Percentiles rank a stretch among this genome's conserved stretches.
These are phyloP conservation scores for Haplosporangium sp. DNA, from an alignment of 371 early-diverging fungal species.

Conservation along the genomic window DNA sequence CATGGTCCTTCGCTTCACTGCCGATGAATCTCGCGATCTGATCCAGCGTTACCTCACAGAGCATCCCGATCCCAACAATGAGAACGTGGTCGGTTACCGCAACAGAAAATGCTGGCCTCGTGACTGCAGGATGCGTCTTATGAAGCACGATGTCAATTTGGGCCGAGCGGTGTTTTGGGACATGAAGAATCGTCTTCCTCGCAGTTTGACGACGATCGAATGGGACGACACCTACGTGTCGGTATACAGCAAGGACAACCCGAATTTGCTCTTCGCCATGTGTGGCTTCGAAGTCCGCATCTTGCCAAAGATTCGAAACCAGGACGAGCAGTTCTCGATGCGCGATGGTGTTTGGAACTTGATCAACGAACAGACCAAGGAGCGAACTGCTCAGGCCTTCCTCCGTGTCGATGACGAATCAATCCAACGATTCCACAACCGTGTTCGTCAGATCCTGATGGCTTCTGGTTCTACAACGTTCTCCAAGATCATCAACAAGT, in stretches of 20 bases:
- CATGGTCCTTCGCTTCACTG: constrained; percentile 94
- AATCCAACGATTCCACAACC: constrained; percentile 93
- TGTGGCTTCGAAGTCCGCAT: constrained; percentile 92
- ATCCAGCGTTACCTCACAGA: constrained; percentile 97
- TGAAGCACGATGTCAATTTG: constrained; percentile 98
- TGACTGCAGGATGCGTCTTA: constrained; percentile 98
- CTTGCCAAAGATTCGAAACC: constrained; percentile 88
- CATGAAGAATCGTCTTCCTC: constrained; percentile 96
- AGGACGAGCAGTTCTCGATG: constrained; percentile 89
- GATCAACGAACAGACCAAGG: constrained; percentile 96
- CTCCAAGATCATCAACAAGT: constrained; percentile 98
- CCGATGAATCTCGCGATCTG: constrained; percentile 94
- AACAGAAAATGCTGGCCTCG: constrained; percentile 97
- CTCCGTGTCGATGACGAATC: constrained; percentile 95
- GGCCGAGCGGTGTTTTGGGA: constrained; percentile 98
- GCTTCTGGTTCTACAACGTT: constrained; percentile 97
- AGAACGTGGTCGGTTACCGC: constrained; percentile 98
- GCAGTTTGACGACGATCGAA: constrained; percentile 96
- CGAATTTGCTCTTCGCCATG: constrained; percentile 91
- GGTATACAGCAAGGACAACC: constrained; percentile 97
- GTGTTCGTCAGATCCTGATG: constrained; percentile 98
- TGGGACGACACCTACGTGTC: constrained; percentile 98
- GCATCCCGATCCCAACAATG: constrained; percentile 99
- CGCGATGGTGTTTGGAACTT: constrained; percentile 98
- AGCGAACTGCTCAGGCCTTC: constrained; percentile 97